These are phyloP conservation scores for Vitis riparia DNA, from an alignment of 164 flowering plant species.

Conservation along the genomic window DNA sequence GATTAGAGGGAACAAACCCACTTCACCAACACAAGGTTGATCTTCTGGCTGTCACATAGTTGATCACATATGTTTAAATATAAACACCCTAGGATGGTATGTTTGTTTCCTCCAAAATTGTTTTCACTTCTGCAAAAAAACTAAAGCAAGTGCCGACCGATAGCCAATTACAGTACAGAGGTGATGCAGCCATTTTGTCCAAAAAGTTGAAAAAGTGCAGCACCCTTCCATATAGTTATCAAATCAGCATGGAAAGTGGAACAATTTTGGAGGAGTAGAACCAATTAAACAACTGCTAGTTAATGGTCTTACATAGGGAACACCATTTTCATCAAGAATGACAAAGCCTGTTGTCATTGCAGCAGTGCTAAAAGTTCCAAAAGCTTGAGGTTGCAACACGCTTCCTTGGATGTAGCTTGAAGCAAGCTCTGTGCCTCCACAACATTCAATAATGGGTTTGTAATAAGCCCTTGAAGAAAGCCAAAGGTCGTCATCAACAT, in stretches of 20 bases:
- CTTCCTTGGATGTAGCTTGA: constrained; percentile 71
- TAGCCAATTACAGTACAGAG: too few species aligned
- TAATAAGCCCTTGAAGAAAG: constrained; percentile 84
- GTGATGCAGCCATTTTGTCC: too few species aligned
- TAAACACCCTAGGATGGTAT: too few species aligned
- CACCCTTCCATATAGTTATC: too few species aligned
- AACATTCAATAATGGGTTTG: constrained; percentile 77
- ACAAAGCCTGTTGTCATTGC: constrained; percentile 77
- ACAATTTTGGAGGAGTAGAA: too few species aligned
- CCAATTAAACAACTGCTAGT: not conserved
- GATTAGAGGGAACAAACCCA: constrained; percentile 67
- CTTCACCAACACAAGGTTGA: constrained; percentile 83
- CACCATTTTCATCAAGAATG: constrained; percentile 77
- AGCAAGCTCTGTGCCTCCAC: constrained; percentile 95
- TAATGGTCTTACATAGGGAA: constrained; percentile 68
- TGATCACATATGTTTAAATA: too few species aligned
- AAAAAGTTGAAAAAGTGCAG: too few species aligned
- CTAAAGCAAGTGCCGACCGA: too few species aligned
- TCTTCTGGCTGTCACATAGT: constrained; percentile 68
- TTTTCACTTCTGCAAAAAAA: too few species aligned
- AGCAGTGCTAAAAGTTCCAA: constrained; percentile 84
- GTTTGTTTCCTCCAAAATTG: too few species aligned
- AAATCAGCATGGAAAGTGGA: too few species aligned
- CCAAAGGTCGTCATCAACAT: constrained; percentile 94
- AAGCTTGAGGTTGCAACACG: constrained; percentile 82